Conservation (phyloP, 306 rosid species). For the Cicer pinnatifidum region DNA sequence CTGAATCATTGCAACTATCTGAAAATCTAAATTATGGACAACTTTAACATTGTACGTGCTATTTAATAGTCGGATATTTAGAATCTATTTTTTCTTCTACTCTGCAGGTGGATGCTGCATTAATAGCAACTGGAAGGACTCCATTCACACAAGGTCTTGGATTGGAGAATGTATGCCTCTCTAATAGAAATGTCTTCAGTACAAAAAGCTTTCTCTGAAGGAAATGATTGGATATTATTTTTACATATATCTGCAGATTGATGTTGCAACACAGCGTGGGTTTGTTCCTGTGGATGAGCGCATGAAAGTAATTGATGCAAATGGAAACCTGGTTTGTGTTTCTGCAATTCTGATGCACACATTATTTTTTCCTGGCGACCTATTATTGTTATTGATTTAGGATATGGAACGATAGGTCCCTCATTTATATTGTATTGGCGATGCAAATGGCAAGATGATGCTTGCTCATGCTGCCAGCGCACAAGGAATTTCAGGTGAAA, state of each 20-base stretch:
- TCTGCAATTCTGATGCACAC: conserved; percentile 28
- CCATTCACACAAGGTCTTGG: conserved; percentile 97
- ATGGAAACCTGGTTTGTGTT: conserved; percentile 76
- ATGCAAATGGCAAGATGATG: conserved; percentile 98
- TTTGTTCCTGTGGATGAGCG: conserved; percentile 93
- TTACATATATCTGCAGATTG: conserved; percentile 59
- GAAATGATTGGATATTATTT: conserved; percentile 18
- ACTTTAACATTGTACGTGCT: conserved; percentile 16
- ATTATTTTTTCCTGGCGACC: not conserved
- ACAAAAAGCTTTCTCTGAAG: not conserved
- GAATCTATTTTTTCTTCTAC: conserved; percentile 34
- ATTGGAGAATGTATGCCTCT: conserved; percentile 80
- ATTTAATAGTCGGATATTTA: conserved; percentile 8
- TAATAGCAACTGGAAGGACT: conserved; percentile 97
- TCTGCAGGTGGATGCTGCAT: conserved; percentile 90
- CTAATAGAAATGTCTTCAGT: conserved; percentile 34
- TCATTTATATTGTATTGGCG: conserved; percentile 87
- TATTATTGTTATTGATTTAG: conserved; percentile 44
- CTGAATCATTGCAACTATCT: not conserved
- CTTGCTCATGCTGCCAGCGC: conserved; percentile 99
- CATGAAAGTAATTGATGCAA: conserved; percentile 77
- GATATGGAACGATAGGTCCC: conserved; percentile 70
- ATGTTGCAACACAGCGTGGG: conserved; percentile 84
- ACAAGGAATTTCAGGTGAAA: conserved; percentile 89
- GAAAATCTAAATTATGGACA: conserved; percentile 9